A percentile compares a stretch with the other conserved stretches of the same genome.
phyloP scores from a whole-genome alignment of 768 basidiomycete genomes.

The Hygrocybe punicea region DNA sequence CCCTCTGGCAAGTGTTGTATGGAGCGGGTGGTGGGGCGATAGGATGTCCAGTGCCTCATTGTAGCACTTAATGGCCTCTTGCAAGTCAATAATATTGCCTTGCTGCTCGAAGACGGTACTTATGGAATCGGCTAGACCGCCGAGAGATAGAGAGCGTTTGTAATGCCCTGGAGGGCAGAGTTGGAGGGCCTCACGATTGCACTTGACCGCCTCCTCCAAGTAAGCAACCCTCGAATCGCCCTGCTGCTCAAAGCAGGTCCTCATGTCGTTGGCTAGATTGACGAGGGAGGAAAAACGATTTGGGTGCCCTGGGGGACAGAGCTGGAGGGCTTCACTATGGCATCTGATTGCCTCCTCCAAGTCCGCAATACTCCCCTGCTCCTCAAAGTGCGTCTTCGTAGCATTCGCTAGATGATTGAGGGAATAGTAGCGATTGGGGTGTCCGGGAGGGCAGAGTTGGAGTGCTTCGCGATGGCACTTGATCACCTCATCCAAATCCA shows the following conservation, averaged over 20 bases:
- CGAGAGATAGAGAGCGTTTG: not conserved
- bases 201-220: not conserved
- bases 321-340: not conserved
- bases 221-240: not conserved
- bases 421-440: not conserved
- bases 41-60: not conserved
- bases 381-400: not conserved
- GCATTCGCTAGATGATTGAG: not conserved
- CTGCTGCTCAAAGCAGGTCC: not conserved
- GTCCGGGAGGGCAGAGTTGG: not conserved
- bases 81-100: not conserved
- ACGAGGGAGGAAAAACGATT: not conserved
- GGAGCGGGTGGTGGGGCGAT: not conserved
- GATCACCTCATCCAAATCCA: not conserved
- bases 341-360: not conserved
- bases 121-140: not conserved
- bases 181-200: not conserved
- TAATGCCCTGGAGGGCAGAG: constrained; percentile 1
- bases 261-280: not conserved
- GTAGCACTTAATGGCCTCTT: constrained; percentile 3
- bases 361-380: not conserved
- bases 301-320: not conserved
- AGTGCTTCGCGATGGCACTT: not conserved
- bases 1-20: not conserved
- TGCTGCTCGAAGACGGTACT: constrained; percentile 1